Percentiles rank a stretch among this genome's conserved stretches.
These are phyloP conservation scores for Begonia loranthoides DNA, from an alignment of 306 rosid genomes.

Conservation along the genomic window DNA sequence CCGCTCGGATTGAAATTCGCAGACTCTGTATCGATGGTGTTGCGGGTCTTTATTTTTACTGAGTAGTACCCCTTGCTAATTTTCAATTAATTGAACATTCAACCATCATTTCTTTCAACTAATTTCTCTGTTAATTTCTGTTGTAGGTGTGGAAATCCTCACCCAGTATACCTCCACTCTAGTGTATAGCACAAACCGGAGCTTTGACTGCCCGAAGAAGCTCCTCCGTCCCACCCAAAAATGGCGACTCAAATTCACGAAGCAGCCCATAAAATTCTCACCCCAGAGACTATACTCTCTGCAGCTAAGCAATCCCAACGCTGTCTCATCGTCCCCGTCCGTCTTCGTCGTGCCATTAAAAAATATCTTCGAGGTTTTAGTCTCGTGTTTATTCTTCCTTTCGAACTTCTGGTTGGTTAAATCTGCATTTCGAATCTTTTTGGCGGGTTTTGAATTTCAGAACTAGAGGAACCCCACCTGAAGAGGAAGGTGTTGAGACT, in stretches of 20 bases:
- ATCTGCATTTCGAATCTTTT: background rate
- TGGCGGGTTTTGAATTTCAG: conserved; percentile 18
- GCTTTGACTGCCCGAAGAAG: background rate
- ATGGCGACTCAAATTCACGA: conserved; percentile 61
- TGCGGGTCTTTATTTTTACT: no score
- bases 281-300: conserved; percentile 46
- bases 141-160: no score
- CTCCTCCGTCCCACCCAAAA: conserved; percentile 4
- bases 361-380: conserved; percentile 64
- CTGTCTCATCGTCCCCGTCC: conserved; percentile 59
- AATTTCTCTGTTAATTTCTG: no score
- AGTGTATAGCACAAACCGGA: no score
- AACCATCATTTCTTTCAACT: no score
- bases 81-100: no score
- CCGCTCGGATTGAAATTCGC: no score
- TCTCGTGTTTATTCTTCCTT: background rate
- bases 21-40: no score
- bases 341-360: conserved; percentile 78
- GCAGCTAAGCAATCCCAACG: conserved; percentile 82
- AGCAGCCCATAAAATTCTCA: conserved; percentile 52
- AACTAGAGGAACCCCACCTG: conserved; percentile 73
- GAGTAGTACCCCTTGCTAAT: no score
- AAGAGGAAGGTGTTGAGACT: conserved; percentile 71
- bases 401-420: background rate
- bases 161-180: no score